Evolutionary conservation across 1,139 yeast species (phyloP).

Genomic region (Hemisphaericaspora xylofermentans): DNA sequence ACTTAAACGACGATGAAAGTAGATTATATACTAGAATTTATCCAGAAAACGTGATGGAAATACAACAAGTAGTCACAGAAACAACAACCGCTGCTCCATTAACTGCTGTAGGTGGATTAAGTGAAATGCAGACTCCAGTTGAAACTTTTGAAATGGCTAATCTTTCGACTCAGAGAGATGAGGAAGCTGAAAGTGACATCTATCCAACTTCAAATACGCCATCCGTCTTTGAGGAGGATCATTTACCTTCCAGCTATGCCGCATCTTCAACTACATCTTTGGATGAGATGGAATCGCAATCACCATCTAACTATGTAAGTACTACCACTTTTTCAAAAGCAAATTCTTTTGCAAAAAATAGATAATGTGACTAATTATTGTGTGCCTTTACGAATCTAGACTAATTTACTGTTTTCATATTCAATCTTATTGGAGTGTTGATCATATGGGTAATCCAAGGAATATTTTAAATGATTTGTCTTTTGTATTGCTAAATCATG

Average conservation of each 20-base stretch:
- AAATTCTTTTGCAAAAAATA: background rate
- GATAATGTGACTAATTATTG: too few relatives aligned
- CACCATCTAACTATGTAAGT: background rate
- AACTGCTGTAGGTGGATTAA: slow-evolving; percentile 1
- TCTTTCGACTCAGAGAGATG: slow-evolving; percentile 19
- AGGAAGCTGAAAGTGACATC: slow-evolving; percentile 30
- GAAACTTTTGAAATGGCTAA: slow-evolving; percentile 30
- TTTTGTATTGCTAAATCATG: too few relatives aligned
- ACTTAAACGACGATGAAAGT: slow-evolving; percentile 13
- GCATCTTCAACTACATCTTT: slow-evolving; percentile 32
- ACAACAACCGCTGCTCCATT: slow-evolving; percentile 7
- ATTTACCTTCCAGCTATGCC: slow-evolving; percentile 24
- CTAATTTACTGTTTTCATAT: too few relatives aligned
- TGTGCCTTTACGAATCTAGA: too few relatives aligned
- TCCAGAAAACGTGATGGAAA: slow-evolving; percentile 10
- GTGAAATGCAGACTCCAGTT: slow-evolving; percentile 5
- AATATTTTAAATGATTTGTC: too few relatives aligned
- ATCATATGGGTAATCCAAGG: too few relatives aligned
- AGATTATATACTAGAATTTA: slow-evolving; percentile 9
- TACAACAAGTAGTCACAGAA: slow-evolving; percentile 5
- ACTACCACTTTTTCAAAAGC: slow-evolving; percentile 2
- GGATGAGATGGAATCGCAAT: slow-evolving; percentile 27
- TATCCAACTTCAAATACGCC: slow-evolving; percentile 34
- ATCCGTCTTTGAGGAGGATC: slow-evolving; percentile 38
- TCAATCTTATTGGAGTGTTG: too few relatives aligned